Conservation (phyloP, 306 rosid genomes). For the Dalbergia oliveri region DNA sequence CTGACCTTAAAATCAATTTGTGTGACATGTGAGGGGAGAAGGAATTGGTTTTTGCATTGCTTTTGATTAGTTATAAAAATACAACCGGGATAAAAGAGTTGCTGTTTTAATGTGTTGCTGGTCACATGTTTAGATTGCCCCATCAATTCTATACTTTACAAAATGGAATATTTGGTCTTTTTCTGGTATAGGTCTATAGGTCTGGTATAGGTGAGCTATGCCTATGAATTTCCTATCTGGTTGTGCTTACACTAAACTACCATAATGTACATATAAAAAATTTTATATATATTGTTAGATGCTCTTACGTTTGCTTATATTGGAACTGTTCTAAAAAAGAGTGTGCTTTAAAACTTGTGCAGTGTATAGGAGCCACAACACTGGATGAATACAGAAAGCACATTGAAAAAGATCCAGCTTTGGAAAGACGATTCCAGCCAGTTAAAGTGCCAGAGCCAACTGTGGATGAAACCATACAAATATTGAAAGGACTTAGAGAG, state of each 20-base stretch:
- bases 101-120: constrained; percentile 13
- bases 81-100: neutral
- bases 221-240: neutral
- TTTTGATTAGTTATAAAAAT: neutral
- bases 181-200: neutral
- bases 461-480: constrained; percentile 87
- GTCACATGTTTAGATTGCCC: neutral
- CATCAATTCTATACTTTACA: neutral
- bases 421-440: constrained; percentile 95
- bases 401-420: constrained; percentile 95
- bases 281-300: neutral
- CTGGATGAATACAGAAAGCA: constrained; percentile 96
- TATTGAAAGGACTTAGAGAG: constrained; percentile 89
- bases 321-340: constrained; percentile 12
- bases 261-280: neutral
- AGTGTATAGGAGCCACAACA: constrained; percentile 99
- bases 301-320: constrained; percentile 1
- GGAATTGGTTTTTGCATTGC: neutral
- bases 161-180: neutral
- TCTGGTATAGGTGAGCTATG: constrained; percentile 4
- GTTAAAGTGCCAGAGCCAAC: constrained; percentile 96
- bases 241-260: constrained; percentile 9
- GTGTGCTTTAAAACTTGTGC: constrained; percentile 45
- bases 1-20: neutral
- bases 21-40: neutral